A percentile compares a stretch with the other conserved stretches of the same genome.
phyloP scores from a whole-genome alignment of 768 basidiomycete genomes.

The Pisolithus orientalis region DNA sequence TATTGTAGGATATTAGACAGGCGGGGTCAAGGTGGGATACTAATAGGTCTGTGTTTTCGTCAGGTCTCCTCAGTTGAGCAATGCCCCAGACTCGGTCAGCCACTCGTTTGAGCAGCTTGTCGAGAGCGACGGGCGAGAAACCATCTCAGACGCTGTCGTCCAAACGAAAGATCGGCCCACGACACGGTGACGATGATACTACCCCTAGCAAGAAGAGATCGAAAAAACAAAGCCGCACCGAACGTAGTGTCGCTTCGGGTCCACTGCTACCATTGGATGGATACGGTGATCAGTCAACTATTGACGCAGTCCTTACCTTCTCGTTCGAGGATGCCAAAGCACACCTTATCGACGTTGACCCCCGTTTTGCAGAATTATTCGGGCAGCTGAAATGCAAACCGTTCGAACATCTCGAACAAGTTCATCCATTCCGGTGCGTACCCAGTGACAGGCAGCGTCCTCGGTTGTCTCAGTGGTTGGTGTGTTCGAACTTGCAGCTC shows the following conservation, averaged over 20 bases:
- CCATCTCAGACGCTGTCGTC: not conserved
- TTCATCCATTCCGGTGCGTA: constrained; percentile 76
- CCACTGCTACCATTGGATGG: constrained; percentile 2
- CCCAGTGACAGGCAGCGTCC: not conserved
- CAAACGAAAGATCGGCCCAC: not conserved
- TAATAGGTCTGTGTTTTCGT: too few species aligned
- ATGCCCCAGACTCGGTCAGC: not conserved
- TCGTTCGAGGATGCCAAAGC: constrained; percentile 68
- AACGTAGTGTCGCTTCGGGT: not conserved
- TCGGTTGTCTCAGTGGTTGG: not conserved
- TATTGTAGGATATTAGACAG: not conserved
- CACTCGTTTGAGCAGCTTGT: not conserved
- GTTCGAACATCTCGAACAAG: constrained; percentile 62
- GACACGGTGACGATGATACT: too few species aligned
- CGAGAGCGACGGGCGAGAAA: not conserved
- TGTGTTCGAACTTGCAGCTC: constrained; percentile 38
- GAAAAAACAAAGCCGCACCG: not conserved
- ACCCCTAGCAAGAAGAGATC: not conserved
- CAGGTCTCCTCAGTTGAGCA: not conserved
- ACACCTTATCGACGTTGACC: constrained; percentile 62
- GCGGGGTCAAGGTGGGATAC: not conserved
- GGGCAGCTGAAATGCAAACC: constrained; percentile 62
- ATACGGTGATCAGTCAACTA: constrained; percentile 26
- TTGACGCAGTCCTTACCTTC: constrained; percentile 72
- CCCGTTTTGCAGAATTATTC: constrained; percentile 69